These are phyloP conservation scores for Erythrophleum fordii DNA, from an alignment of 306 rosid genomes.

Conservation along the genomic window DNA sequence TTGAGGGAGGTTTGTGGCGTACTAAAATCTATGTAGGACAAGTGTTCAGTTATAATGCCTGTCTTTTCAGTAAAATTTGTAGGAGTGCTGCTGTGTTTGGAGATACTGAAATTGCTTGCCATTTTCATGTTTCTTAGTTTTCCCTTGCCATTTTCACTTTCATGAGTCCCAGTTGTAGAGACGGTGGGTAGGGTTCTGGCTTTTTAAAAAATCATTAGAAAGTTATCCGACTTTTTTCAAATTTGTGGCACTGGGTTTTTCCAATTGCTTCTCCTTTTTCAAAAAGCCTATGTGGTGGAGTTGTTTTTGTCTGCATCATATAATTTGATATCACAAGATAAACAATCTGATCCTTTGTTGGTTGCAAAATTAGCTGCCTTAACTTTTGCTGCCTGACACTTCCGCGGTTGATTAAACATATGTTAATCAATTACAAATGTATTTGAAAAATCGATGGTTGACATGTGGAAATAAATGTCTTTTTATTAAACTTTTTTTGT, in stretches of 20 bases:
- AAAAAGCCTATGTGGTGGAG: constrained; percentile 30
- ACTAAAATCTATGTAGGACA: constrained; percentile 33
- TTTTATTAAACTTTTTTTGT: neutral
- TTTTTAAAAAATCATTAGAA: constrained; percentile 47
- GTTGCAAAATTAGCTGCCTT: constrained; percentile 35
- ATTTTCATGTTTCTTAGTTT: constrained; percentile 30
- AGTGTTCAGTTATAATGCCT: constrained; percentile 30
- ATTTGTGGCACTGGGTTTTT: constrained; percentile 37
- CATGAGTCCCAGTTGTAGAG: constrained; percentile 45
- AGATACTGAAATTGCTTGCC: constrained; percentile 26
- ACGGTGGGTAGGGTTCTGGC: constrained; percentile 36
- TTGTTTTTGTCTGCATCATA: constrained; percentile 32
- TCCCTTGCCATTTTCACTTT: constrained; percentile 26
- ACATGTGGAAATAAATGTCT: too few species aligned
- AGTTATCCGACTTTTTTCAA: constrained; percentile 53
- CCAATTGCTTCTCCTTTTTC: constrained; percentile 28
- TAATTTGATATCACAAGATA: constrained; percentile 18
- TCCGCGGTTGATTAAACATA: neutral
- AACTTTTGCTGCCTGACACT: constrained; percentile 32
- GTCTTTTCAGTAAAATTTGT: neutral
- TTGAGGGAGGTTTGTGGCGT: constrained; percentile 32
- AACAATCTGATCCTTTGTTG: constrained; percentile 12
- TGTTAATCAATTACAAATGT: neutral
- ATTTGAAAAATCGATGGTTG: neutral
- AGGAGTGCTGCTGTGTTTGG: neutral